Percentiles rank a stretch among this genome's conserved stretches.
Evolutionary conservation across 352 stramenopile species (phyloP).

Genomic region (Pseudoperonospora humuli): DNA sequence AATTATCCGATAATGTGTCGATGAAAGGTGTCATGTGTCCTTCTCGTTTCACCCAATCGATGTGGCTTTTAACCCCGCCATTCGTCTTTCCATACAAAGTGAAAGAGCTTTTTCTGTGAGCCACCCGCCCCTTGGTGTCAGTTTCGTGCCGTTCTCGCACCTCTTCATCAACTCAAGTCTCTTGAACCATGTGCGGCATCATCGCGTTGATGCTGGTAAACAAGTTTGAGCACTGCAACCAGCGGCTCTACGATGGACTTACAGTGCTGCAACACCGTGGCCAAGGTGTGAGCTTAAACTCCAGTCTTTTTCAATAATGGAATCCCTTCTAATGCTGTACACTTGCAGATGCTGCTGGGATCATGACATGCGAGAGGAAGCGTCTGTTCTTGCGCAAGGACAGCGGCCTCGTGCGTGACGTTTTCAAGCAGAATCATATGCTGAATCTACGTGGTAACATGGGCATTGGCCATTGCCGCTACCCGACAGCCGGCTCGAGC

Average conservation of each 20-base stretch:
- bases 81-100: conserved; percentile 3
- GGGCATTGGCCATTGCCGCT: conserved; percentile 97
- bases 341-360: conserved; percentile 84
- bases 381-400: conserved; percentile 96
- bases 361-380: conserved; percentile 92
- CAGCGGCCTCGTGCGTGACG: conserved; percentile 96
- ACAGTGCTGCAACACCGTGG: conserved; percentile 97
- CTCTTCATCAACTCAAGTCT: no score
- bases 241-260: conserved; percentile 94
- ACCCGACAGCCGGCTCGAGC: conserved; percentile 94
- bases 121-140: conserved; percentile 19
- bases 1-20: no score
- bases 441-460: conserved; percentile 91
- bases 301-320: no score
- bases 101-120: conserved; percentile 19
- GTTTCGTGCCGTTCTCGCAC: no score
- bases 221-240: conserved; percentile 91
- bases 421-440: conserved; percentile 99
- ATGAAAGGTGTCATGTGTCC: no score
- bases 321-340: neutral
- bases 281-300: conserved; percentile 56
- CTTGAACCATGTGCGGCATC: conserved; percentile 95
- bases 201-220: conserved; percentile 94
- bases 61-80: conserved; percentile 8
- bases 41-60: no score